These are phyloP conservation scores for Dioscorea dumetorum DNA, from an alignment of 106 monocot species.

Conservation along the genomic window DNA sequence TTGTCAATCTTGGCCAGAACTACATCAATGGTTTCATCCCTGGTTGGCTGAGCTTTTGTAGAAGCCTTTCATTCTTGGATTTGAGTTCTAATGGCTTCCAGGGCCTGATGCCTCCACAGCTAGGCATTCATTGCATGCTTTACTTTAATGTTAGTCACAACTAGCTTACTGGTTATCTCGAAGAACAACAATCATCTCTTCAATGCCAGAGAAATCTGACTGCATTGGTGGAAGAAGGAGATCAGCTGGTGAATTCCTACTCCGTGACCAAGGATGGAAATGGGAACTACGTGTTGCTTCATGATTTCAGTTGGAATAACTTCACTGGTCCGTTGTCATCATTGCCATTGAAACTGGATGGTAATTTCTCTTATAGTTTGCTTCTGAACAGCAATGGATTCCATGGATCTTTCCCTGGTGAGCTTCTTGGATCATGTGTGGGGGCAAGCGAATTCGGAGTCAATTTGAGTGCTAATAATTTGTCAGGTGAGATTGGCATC, in stretches of 20 bases:
- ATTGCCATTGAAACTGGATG: constrained; percentile 16
- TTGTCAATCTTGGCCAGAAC: constrained; percentile 58
- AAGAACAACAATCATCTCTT: background rate
- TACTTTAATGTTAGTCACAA: constrained; percentile 57
- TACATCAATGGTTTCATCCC: constrained; percentile 38
- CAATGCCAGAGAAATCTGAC: background rate
- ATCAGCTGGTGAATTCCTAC: constrained; percentile 17
- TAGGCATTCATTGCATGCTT: constrained; percentile 23
- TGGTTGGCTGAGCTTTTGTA: constrained; percentile 26
- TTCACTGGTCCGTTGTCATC: constrained; percentile 41
- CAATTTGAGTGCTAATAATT: constrained; percentile 37
- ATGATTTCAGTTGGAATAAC: constrained; percentile 55
- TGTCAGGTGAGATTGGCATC: constrained; percentile 26
- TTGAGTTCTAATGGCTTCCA: constrained; percentile 48
- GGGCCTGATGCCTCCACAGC: constrained; percentile 25
- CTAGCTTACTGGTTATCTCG: constrained; percentile 26
- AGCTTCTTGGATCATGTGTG: constrained; percentile 26
- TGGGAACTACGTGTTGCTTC: constrained; percentile 21
- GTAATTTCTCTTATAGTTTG: constrained; percentile 34
- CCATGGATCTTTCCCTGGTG: constrained; percentile 26
- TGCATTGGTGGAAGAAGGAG: background rate
- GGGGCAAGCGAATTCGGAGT: constrained; percentile 27
- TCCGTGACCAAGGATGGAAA: background rate
- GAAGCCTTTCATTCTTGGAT: constrained; percentile 40
- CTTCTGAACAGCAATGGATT: constrained; percentile 43